A percentile compares a stretch with the other conserved stretches of the same genome.
Evolutionary conservation across 192 early-diverging fungal genomes (phyloP).

Genomic region (Glomus cerebriforme): DNA sequence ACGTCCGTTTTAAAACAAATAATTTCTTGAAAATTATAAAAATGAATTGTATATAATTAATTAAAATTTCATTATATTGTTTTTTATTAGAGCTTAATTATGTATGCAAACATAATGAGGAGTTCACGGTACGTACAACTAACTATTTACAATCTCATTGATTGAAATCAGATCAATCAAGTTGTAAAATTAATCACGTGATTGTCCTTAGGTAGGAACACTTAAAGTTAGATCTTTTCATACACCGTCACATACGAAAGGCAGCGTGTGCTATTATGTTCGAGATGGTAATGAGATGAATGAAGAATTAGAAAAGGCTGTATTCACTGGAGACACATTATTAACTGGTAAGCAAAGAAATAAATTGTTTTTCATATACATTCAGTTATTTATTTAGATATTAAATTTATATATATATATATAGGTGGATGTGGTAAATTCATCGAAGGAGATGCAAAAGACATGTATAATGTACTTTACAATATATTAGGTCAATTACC

Average conservation of each 20-base stretch:
- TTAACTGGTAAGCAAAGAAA: constrained; percentile 42
- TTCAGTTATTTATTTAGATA: background rate
- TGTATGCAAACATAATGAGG: constrained; percentile 68
- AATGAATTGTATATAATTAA: background rate
- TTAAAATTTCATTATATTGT: too few species aligned
- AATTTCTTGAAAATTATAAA: background rate
- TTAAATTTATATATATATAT: background rate
- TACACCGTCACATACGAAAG: constrained; percentile 89
- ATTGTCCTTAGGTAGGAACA: constrained; percentile 56
- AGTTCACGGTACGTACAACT: constrained; percentile 52
- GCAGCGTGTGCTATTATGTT: constrained; percentile 85
- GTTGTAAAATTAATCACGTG: background rate
- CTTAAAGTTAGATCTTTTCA: constrained; percentile 73
- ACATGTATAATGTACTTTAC: constrained; percentile 60
- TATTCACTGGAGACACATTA: constrained; percentile 56
- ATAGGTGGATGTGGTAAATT: constrained; percentile 59
- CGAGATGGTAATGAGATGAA: constrained; percentile 56
- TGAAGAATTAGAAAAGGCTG: constrained; percentile 35
- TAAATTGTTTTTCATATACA: background rate
- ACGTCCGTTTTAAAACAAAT: background rate
- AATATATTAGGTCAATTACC: constrained; percentile 57
- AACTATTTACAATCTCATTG: too few species aligned
- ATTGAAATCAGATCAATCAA: background rate
- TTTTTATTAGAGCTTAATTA: constrained; percentile 62
- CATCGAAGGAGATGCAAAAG: constrained; percentile 58